Evolutionary conservation across 2,329 filamentous ascomycete species (phyloP).

Genomic region (Tolypocladium pustulatum): DNA sequence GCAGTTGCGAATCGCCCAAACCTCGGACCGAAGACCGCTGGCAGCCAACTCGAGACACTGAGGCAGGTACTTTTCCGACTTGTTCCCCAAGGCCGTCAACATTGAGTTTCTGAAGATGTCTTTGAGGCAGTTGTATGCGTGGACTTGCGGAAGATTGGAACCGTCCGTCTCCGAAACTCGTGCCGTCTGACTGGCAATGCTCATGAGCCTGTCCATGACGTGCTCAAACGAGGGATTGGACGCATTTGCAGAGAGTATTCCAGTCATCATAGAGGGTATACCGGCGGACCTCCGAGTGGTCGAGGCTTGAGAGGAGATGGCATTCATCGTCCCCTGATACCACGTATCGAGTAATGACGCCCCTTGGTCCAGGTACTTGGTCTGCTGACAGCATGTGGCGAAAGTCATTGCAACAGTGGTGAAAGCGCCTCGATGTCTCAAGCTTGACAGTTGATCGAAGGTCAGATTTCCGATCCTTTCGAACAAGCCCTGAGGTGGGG

Average conservation of each 20-base stretch:
- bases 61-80: constrained; percentile 64
- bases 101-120: constrained; percentile 81
- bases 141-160: constrained; percentile 74
- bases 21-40: constrained; percentile 64
- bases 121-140: constrained; percentile 87
- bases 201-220: constrained; percentile 52
- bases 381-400: constrained; percentile 61
- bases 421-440: constrained; percentile 87
- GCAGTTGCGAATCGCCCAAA: constrained; percentile 94
- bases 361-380: constrained; percentile 33
- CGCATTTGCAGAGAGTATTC: constrained; percentile 61
- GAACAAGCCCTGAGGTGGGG: constrained; percentile 45
- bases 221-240: constrained; percentile 49
- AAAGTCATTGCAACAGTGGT: constrained; percentile 89
- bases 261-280: constrained; percentile 76
- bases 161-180: constrained; percentile 46
- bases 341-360: constrained; percentile 49
- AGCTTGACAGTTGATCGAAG: constrained; percentile 70
- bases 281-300: constrained; percentile 88
- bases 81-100: constrained; percentile 59
- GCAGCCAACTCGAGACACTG: constrained; percentile 71
- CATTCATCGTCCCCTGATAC: constrained; percentile 62
- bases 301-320: constrained; percentile 65
- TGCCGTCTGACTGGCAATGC: constrained; percentile 45
- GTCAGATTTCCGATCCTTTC: constrained; percentile 60